Base-by-base conservation (phyloP, 2,329 filamentous ascomycete species). In the Diaporthe eres region DNA sequence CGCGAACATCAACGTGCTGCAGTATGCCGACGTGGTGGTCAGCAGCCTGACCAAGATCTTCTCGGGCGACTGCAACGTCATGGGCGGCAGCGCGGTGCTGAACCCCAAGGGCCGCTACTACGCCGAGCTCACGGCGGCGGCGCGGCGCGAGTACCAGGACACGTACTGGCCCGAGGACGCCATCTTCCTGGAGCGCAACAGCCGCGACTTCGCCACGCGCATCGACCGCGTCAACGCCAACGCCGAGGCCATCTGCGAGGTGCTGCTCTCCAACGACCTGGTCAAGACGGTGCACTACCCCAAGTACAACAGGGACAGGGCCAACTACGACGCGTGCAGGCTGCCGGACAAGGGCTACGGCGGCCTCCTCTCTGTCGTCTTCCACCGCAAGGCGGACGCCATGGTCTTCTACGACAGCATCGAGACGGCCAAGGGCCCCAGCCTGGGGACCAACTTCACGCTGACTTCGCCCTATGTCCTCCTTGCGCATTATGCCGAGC, bases 11-110 rank as follows among this genome's bases (percentile, higher is more conserved):
- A 95, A 98, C 82, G 95, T 99, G 5, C 89, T 99, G 7, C 95
- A 94, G 3, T 94, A 93, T 81, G 94, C 95, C 76, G 97, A 99
- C 84, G 89, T 98, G 22, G 94, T 98, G 7, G 96, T 98, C 74
- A 98, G 95, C 87, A 98, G 95, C 82, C 88, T 99, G 76, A 98
- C 97, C 67, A 99, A 99, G 84, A 94, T 98, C 72, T 99, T 99
- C 86, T 98, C 95, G 74, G 97, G 97, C 70, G 97, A 98, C 84
- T 97, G 95, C 83, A 98, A 99, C 83, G 97, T 99, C 79, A 98
- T 98, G 96, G 97, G 96, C 75, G 97, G 97, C 74, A 94, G 93
- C 78, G 85, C 89, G 61, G 90, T 93, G 72, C 82, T 93, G 61
- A 93, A 93, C 80, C 90, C 90, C 0, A 90, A 92, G 74, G 87